A percentile compares a stretch with the other conserved stretches of the same genome.
Evolutionary conservation across 495 filamentous ascomycete genomes (phyloP).

Genomic region (Hypoxylon subgilvum): DNA sequence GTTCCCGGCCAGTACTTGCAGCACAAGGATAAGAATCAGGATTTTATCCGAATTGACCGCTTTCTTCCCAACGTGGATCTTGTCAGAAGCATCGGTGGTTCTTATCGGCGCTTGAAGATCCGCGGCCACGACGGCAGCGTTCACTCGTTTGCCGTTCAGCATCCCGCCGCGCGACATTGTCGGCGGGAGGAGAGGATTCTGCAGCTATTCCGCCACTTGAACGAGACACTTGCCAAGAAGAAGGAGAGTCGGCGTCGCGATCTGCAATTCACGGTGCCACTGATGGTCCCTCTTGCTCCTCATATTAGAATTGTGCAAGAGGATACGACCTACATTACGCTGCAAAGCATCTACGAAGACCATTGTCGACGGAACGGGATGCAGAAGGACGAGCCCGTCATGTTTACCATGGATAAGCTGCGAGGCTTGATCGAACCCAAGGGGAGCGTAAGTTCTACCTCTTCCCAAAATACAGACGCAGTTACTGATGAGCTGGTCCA

Average conservation of each 20-base stretch:
- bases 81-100: slow-evolving; percentile 83
- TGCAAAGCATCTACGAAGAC: slow-evolving; percentile 94
- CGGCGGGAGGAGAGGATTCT: slow-evolving; percentile 92
- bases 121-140: slow-evolving; percentile 97
- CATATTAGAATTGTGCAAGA: slow-evolving; percentile 93
- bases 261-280: slow-evolving; percentile 90
- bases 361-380: slow-evolving; percentile 84
- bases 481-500: slow-evolving; percentile 41
- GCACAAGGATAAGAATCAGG: slow-evolving; percentile 97
- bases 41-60: slow-evolving; percentile 94
- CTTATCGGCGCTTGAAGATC: slow-evolving; percentile 91
- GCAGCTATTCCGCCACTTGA: slow-evolving; percentile 98
- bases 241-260: slow-evolving; percentile 95
- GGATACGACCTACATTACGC: slow-evolving; percentile 89
- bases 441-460: slow-evolving; percentile 57
- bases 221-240: slow-evolving; percentile 82
- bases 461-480: background rate
- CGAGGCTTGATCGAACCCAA: slow-evolving; percentile 74
- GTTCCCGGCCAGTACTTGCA: slow-evolving; percentile 95
- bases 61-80: slow-evolving; percentile 95
- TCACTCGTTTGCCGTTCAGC: slow-evolving; percentile 93
- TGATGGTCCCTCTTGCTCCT: slow-evolving; percentile 93
- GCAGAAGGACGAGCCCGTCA: slow-evolving; percentile 91
- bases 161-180: slow-evolving; percentile 88
- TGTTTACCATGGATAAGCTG: slow-evolving; percentile 94